These are phyloP conservation scores for Aureobasidium namibiae DNA, from an alignment of 2,329 filamentous ascomycete species.

Conservation along the genomic window DNA sequence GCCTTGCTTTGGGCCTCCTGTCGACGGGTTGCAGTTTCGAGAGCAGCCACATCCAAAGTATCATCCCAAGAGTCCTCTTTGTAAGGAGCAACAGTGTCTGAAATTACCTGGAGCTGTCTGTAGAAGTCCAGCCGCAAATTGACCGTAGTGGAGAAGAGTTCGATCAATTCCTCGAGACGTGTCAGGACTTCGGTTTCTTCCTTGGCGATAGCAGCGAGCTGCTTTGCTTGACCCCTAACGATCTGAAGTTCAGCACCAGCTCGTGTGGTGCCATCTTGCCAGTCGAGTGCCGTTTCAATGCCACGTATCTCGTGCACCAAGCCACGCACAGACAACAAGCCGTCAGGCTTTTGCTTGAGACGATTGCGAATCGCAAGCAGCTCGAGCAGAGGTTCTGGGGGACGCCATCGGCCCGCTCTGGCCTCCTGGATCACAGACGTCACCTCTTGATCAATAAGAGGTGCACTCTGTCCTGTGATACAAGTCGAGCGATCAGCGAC, in stretches of 20 bases:
- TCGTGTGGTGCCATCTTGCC: slow-evolving; percentile 48
- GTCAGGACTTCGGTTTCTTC: slow-evolving; percentile 45
- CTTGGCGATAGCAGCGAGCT: slow-evolving; percentile 45
- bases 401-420: slow-evolving; percentile 58
- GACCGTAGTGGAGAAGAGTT: slow-evolving; percentile 68
- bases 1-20: slow-evolving; percentile 49
- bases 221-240: slow-evolving; percentile 53
- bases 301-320: slow-evolving; percentile 62
- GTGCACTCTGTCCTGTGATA: slow-evolving; percentile 69
- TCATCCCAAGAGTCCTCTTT: slow-evolving; percentile 52
- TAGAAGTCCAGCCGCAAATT: slow-evolving; percentile 87
- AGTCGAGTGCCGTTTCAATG: slow-evolving; percentile 51
- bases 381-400: slow-evolving; percentile 53
- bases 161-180: slow-evolving; percentile 60
- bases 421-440: slow-evolving; percentile 31
- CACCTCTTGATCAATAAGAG: slow-evolving; percentile 65
- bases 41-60: slow-evolving; percentile 44
- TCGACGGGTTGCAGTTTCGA: slow-evolving; percentile 31
- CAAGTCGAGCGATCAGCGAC: slow-evolving; percentile 72
- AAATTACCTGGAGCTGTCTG: slow-evolving; percentile 81
- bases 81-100: slow-evolving; percentile 72
- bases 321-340: slow-evolving; percentile 59
- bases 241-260: slow-evolving; percentile 57
- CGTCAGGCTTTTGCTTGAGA: slow-evolving; percentile 41
- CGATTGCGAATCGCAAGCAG: slow-evolving; percentile 39